Percentiles rank a stretch among this genome's conserved stretches.
Evolutionary conservation across 768 basidiomycete species (phyloP).

Genomic region (Mycena galopus): DNA sequence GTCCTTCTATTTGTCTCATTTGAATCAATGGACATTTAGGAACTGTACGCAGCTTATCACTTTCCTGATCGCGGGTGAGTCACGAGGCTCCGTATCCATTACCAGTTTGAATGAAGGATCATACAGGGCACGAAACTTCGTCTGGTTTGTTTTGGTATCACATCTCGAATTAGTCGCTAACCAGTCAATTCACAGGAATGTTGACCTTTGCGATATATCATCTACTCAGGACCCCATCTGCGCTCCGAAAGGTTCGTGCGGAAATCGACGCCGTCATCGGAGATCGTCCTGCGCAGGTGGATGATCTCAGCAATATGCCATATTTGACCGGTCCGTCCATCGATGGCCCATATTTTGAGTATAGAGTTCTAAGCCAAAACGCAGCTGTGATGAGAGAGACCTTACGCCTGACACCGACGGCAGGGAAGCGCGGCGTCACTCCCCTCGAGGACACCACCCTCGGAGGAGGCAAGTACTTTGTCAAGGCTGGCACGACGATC

Average conservation of each 20-base stretch:
- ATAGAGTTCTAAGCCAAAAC: neutral
- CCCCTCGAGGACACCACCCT: conserved; percentile 53
- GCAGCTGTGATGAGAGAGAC: conserved; percentile 55
- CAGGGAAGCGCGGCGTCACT: conserved; percentile 49
- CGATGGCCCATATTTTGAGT: too few relatives aligned
- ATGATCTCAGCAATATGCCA: conserved; percentile 56
- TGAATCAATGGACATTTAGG: neutral
- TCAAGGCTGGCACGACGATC: conserved; percentile 48
- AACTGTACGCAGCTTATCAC: conserved; percentile 51
- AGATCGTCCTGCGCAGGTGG: conserved; percentile 49
- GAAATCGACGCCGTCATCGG: conserved; percentile 63
- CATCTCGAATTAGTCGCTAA: neutral
- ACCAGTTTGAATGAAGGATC: neutral
- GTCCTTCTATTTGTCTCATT: neutral
- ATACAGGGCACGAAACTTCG: conserved; percentile 42
- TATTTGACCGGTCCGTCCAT: conserved; percentile 52
- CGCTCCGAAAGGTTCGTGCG: conserved; percentile 57
- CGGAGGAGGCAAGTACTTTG: conserved; percentile 54
- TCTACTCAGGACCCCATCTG: conserved; percentile 56
- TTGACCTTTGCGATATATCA: conserved; percentile 57
- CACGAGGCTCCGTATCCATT: neutral
- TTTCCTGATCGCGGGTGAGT: conserved; percentile 61
- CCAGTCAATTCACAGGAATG: conserved; percentile 45
- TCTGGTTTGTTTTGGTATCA: conserved; percentile 32
- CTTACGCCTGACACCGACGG: conserved; percentile 56